Base-by-base conservation (phyloP, 208 protist species). In the Crithidia mellificae region DNA sequence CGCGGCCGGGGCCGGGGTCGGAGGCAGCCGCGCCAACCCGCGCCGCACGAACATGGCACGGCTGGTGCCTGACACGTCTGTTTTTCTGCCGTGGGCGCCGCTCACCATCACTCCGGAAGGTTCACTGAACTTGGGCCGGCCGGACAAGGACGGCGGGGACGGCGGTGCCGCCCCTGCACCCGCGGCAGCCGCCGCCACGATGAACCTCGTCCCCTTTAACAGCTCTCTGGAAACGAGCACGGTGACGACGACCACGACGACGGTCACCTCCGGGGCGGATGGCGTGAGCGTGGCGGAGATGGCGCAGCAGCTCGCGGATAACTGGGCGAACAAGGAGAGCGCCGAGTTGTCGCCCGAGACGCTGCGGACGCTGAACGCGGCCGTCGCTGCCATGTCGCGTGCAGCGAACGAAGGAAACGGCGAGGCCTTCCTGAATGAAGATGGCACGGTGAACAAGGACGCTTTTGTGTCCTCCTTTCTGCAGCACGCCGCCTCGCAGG, bases 21-120 rank as follows among this genome's bases (percentile, higher is more conserved):
- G 14, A 2, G 25, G 17, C 11, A 25, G 38, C 8, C 24, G 50
- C 25, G 63, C 30, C 38, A n/a, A 27, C 50, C 25, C 34, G 6
- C 44, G 49, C 5, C 47, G 57, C 25, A n/a, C 24, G 2, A 24
- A 7, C 24, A 20, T n/a, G 3, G 58, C 25, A 6, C 34, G 34
- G 20, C 39, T 67, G 7, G 59, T 68, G 19, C 77, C 85, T 19
- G 85, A 91, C 59, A 80, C 74, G 2, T 83, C 65, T 47, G 77
- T 80, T n/a, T 91, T 91, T 52, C 53, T 83, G n/a, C 80, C 83
- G 29, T 91, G 82, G 82, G 62, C 79, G 17, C 85, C 85, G 15
- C 80, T 91, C 32, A 83, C 77, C 32, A 77, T 88, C 61, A 85
- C 77, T 0, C 80, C 76, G 3, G 80, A 91, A n/a, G 67, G 55